Percentiles rank a stretch among this genome's conserved stretches.
Evolutionary conservation across 805 yeast species (phyloP).

Genomic region (Candida rishiriensis): DNA sequence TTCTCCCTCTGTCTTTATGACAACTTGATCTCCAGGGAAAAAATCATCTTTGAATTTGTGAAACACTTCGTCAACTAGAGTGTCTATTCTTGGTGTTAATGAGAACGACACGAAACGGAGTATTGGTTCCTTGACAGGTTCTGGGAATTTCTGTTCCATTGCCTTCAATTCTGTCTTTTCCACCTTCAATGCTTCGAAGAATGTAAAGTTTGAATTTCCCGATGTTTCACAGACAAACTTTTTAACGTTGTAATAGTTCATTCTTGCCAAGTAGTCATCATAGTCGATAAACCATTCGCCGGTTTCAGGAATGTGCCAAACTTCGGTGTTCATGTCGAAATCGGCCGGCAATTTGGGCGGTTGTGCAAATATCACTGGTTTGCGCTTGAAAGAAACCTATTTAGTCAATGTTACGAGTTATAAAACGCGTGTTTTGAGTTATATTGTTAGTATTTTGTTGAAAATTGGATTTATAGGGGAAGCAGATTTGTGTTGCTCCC

Average conservation of each 20-base stretch:
- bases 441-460: slow-evolving; percentile 1
- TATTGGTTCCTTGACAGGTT: slow-evolving; percentile 88
- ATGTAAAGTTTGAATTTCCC: slow-evolving; percentile 88
- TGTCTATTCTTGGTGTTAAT: slow-evolving; percentile 75
- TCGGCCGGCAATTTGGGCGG: slow-evolving; percentile 57
- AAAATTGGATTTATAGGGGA: no score
- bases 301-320: slow-evolving; percentile 80
- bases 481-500: no score
- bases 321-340: slow-evolving; percentile 50
- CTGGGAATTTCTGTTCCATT: slow-evolving; percentile 83
- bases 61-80: slow-evolving; percentile 83
- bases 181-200: slow-evolving; percentile 78
- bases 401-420: not conserved
- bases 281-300: slow-evolving; percentile 83
- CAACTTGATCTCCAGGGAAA: slow-evolving; percentile 86
- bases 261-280: slow-evolving; percentile 65
- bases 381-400: slow-evolving; percentile 74
- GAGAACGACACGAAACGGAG: slow-evolving; percentile 80
- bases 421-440: not conserved
- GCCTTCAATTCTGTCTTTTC: slow-evolving; percentile 61
- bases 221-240: slow-evolving; percentile 95
- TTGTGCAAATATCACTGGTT: slow-evolving; percentile 56
- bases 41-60: slow-evolving; percentile 71
- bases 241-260: slow-evolving; percentile 68
- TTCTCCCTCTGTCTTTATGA: slow-evolving; percentile 46